phyloP scores from a whole-genome alignment of 1,284 basidiomycete genomes.

The Ceratobasidium theobromae region DNA sequence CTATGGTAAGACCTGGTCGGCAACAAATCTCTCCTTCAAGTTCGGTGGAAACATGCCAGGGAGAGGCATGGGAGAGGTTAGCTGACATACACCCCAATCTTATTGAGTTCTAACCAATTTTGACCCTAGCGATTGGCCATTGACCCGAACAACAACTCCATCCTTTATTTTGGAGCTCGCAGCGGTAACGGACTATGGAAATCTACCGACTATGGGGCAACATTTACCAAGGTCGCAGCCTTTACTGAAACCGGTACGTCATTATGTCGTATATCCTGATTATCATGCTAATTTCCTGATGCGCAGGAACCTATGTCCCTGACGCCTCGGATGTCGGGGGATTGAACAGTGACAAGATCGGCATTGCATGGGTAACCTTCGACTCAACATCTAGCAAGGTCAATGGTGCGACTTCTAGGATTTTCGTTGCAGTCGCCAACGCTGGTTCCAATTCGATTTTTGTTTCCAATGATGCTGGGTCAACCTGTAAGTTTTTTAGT shows the following conservation, averaged over 20 bases:
- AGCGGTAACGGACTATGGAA: slow-evolving; percentile 66
- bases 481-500: slow-evolving; percentile 50
- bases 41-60: slow-evolving; percentile 64
- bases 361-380: slow-evolving; percentile 62
- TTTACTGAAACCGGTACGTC: slow-evolving; percentile 49
- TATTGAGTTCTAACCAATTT: background rate
- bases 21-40: slow-evolving; percentile 60
- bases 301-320: slow-evolving; percentile 56
- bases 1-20: slow-evolving; percentile 57
- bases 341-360: slow-evolving; percentile 38
- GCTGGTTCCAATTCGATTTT: slow-evolving; percentile 57
- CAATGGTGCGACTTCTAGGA: slow-evolving; percentile 58
- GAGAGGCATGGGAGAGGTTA: slow-evolving; percentile 52
- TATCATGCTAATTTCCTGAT: background rate
- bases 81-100: background rate
- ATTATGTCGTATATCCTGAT: background rate
- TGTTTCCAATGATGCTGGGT: slow-evolving; percentile 57
- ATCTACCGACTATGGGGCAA: slow-evolving; percentile 43
- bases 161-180: slow-evolving; percentile 62
- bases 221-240: slow-evolving; percentile 33
- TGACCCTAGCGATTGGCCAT: slow-evolving; percentile 55
- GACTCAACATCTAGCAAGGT: slow-evolving; percentile 52
- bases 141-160: slow-evolving; percentile 61
- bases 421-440: slow-evolving; percentile 66
- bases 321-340: slow-evolving; percentile 53